Percentiles rank a stretch among this genome's conserved stretches.
Evolutionary conservation across 2,329 filamentous ascomycete species (phyloP).

Genomic region (Sclerotiophoma versabilis): DNA sequence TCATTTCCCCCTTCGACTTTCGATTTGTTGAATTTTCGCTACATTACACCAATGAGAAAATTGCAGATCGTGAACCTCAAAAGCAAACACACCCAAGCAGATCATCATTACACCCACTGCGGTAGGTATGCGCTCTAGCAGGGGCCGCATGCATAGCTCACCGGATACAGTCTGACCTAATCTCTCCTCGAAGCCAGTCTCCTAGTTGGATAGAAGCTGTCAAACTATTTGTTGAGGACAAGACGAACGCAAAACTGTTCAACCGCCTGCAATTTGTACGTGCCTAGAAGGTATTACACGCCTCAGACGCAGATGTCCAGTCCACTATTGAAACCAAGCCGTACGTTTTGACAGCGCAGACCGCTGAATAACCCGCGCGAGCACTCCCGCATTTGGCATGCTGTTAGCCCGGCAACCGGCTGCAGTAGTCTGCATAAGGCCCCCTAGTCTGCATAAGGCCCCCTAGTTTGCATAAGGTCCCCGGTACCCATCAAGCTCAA

Average conservation of each 20-base stretch:
- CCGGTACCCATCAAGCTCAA: constrained; percentile 1
- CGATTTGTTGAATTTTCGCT: constrained; percentile 2
- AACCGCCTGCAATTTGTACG: constrained; percentile 1
- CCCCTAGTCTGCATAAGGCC: background rate
- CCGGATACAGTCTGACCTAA: constrained; percentile 4
- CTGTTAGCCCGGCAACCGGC: background rate
- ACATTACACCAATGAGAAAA: background rate
- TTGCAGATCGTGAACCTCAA: background rate
- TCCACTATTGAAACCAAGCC: background rate
- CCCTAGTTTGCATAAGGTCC: background rate
- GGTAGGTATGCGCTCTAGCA: background rate
- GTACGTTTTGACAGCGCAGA: constrained; percentile 16
- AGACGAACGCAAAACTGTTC: background rate
- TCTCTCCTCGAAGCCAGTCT: background rate
- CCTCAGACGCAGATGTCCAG: constrained; percentile 2
- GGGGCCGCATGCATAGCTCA: constrained; percentile 10
- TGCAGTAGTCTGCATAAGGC: constrained; percentile 7
- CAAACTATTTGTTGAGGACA: constrained; percentile 11
- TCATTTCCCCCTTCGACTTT: background rate
- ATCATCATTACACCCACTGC: background rate
- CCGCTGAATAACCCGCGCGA: constrained; percentile 5
- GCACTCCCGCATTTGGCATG: constrained; percentile 9
- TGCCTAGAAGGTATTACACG: constrained; percentile 6
- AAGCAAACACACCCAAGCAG: background rate
- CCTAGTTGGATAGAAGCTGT: background rate